These are phyloP conservation scores for Rasamsonia emersonii DNA, from an alignment of 2,329 filamentous ascomycete genomes.

Conservation along the genomic window DNA sequence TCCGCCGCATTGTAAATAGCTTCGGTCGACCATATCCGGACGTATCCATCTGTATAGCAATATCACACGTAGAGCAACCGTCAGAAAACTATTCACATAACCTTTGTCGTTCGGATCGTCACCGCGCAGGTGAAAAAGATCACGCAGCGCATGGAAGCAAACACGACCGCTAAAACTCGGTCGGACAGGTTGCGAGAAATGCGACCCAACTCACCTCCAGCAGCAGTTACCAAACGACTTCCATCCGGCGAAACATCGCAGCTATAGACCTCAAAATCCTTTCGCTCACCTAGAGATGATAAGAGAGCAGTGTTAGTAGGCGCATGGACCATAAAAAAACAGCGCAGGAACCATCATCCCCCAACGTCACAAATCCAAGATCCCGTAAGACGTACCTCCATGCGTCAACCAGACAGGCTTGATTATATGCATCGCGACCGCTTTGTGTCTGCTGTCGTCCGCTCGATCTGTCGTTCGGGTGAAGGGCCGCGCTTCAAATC, in stretches of 20 bases:
- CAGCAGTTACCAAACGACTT: conserved; percentile 81
- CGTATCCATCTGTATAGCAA: conserved; percentile 66
- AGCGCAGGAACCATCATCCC: no score
- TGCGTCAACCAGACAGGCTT: conserved; percentile 95
- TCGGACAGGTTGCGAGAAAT: not conserved
- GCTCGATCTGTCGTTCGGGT: conserved; percentile 1
- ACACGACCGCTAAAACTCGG: no score
- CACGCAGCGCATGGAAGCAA: no score
- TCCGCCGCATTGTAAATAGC: conserved; percentile 76
- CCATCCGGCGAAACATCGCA: conserved; percentile 96
- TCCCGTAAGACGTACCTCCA: conserved; percentile 53
- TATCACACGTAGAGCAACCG: not conserved
- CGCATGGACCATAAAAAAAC: no score
- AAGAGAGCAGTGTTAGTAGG: no score
- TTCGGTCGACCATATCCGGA: conserved; percentile 95
- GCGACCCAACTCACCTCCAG: conserved; percentile 59
- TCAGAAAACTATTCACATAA: not conserved
- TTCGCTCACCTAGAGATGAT: conserved; percentile 66
- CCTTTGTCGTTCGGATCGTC: no score
- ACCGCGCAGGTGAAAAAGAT: no score
- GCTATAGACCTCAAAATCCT: conserved; percentile 97
- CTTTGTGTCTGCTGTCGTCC: conserved; percentile 5
- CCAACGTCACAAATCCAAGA: not conserved
- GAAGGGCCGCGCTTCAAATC: no score
- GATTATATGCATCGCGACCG: conserved; percentile 64